A percentile compares a stretch with the other conserved stretches of the same genome.
These are phyloP conservation scores for Wickerhamiella azyma DNA, from an alignment of 805 yeast species.

Conservation along the genomic window DNA sequence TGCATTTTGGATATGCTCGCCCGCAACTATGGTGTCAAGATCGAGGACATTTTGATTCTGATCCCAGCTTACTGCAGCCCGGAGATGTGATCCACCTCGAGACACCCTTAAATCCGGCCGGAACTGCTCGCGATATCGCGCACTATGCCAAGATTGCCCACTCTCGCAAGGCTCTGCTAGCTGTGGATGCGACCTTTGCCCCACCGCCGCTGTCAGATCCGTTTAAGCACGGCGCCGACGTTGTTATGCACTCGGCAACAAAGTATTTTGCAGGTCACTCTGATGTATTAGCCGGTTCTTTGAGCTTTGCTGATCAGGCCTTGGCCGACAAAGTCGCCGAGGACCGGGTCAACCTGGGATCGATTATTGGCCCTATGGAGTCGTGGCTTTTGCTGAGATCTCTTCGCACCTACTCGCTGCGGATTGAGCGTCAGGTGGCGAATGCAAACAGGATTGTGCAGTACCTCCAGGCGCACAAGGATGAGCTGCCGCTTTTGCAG, in stretches of 20 bases:
- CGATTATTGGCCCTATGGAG: conserved; percentile 68
- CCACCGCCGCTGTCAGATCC: conserved; percentile 84
- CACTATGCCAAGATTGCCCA: conserved; percentile 61
- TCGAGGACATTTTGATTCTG: conserved; percentile 21
- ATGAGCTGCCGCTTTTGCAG: conserved; percentile 35
- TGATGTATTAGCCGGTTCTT: conserved; percentile 70
- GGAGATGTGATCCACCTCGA: conserved; percentile 60
- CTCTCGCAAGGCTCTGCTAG: conserved; percentile 53
- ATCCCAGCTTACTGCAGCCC: conserved; percentile 34
- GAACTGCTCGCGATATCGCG: conserved; percentile 47
- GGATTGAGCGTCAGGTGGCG: conserved; percentile 52
- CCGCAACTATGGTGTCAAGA: conserved; percentile 38
- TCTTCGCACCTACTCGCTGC: conserved; percentile 61
- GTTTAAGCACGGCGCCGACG: conserved; percentile 70
- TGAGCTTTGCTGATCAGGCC: conserved; percentile 27
- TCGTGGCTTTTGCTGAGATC: conserved; percentile 63
- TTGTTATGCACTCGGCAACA: conserved; percentile 87
- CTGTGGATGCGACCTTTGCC: conserved; percentile 82
- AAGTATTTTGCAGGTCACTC: conserved; percentile 95
- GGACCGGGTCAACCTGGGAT: conserved; percentile 64
- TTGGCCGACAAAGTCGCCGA: conserved; percentile 31
- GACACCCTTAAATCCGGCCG: conserved; percentile 80
- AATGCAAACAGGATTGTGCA: conserved; percentile 50
- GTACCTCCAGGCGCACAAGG: conserved; percentile 38
- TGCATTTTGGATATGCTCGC: conserved; percentile 51